Conservation (phyloP, 1,284 basidiomycete genomes). For the Pisolithus thermaeus region DNA sequence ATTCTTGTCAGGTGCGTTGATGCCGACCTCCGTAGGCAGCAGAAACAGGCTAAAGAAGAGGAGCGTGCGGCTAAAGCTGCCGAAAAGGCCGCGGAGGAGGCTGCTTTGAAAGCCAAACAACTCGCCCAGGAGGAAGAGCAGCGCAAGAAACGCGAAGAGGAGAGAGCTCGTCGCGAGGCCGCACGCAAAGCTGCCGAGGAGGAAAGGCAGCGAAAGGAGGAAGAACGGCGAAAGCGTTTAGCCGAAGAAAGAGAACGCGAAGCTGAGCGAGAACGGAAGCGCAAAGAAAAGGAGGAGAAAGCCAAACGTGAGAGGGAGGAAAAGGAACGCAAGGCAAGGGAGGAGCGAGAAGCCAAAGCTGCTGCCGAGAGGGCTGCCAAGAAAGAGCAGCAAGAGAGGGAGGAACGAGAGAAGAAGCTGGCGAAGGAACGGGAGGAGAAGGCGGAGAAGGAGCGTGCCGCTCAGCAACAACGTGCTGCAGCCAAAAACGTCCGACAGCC, state of each 20-base stretch:
- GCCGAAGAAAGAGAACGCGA: slow-evolving; percentile 63
- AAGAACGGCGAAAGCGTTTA: slow-evolving; percentile 69
- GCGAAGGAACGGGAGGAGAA: slow-evolving; percentile 60
- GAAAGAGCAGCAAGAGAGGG: slow-evolving; percentile 54
- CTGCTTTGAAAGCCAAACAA: slow-evolving; percentile 60
- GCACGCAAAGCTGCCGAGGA: slow-evolving; percentile 73
- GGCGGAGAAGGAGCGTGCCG: slow-evolving; percentile 41
- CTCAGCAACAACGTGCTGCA: slow-evolving; percentile 37
- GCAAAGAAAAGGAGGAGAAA: slow-evolving; percentile 62
- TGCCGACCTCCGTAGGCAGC: slow-evolving; percentile 50
- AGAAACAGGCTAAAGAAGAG: slow-evolving; percentile 90
- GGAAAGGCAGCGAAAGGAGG: slow-evolving; percentile 71
- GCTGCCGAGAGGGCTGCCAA: slow-evolving; percentile 47
- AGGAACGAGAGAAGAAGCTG: slow-evolving; percentile 50
- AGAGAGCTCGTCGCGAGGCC: slow-evolving; percentile 66
- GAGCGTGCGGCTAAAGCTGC: slow-evolving; percentile 77
- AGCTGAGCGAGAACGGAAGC: slow-evolving; percentile 59
- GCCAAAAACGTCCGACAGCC: slow-evolving; percentile 38
- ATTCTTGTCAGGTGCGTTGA: slow-evolving; percentile 1
- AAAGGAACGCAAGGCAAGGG: slow-evolving; percentile 50
- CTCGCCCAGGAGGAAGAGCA: slow-evolving; percentile 59
- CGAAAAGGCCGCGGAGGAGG: slow-evolving; percentile 78
- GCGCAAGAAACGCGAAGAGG: slow-evolving; percentile 68
- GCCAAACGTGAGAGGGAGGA: slow-evolving; percentile 62
- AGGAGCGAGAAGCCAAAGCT: slow-evolving; percentile 49